Evolutionary conservation across 768 basidiomycete genomes (phyloP), one percentile per base, ranked within the genome.

Genomic region (Lentinus brumalis): DNA sequence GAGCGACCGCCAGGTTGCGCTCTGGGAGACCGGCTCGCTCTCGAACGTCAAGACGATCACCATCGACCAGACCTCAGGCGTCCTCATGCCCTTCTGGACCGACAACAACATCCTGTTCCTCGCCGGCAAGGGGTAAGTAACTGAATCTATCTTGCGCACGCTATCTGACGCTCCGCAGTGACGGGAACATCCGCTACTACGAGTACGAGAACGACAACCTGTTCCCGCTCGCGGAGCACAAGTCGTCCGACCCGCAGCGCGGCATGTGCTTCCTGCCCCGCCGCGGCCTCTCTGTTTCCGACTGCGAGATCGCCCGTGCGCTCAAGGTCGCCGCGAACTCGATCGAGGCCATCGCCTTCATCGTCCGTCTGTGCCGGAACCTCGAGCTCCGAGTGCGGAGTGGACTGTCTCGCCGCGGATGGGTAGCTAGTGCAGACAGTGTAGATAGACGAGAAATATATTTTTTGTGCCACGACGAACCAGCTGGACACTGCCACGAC

Each of bases 151-250:
- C n/a, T n/a, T n/a, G n/a, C 18, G n/a, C 49, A 21, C 53, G 38
- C 30, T 65, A 44, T 70, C 59, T 60, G 32, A 15, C 60, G 21
- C 59, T 35, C 21, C 51, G 56, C 70, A 92, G 94, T 42, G 96
- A 99, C 69, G 96, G 96, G 31, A 99, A 99, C 73, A 88, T 98
- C 63, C 88, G 96, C n/a, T 96, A 93, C 82, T 98, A 89, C 74
- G 97, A 99, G 73, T 95, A 89, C 75, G 96, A 97, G 68, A 84
- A 83, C 35, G 96, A 98, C 75, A 80, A 86, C 50, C 80, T 98
- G 18, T 81, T 86, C 76, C 74, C 84, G 16, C 81, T 94, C 5
- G 79, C 87, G 18, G 97, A 98, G 72, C 85, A 96, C 81, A 91
- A 95, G 73, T 91, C 89, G 4, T 80, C 87, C 18, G 92, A 96